phyloP scores from a whole-genome alignment of 129 eudicot species.

The Calendula officinalis region DNA sequence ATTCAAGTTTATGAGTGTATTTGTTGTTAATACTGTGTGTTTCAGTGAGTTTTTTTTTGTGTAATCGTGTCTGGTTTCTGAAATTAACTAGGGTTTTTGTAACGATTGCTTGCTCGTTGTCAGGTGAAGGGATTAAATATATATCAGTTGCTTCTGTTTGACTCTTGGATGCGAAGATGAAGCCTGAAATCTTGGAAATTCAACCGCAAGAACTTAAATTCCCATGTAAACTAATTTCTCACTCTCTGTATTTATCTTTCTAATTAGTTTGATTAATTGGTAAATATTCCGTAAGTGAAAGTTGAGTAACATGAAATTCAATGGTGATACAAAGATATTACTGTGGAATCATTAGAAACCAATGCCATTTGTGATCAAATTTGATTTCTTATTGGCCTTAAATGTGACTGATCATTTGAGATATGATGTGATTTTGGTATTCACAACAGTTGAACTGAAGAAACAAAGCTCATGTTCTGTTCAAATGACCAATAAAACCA shows the following conservation, averaged over 20 bases:
- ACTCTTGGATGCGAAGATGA: slow-evolving; percentile 41
- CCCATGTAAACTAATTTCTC: slow-evolving; percentile 36
- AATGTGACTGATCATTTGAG: slow-evolving; percentile 3
- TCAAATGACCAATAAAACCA: slow-evolving; percentile 51
- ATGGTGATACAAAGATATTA: neutral
- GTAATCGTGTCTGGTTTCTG: neutral
- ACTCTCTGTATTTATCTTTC: slow-evolving; percentile 1
- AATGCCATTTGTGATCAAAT: neutral
- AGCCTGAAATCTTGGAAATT: slow-evolving; percentile 48
- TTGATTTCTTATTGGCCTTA: slow-evolving; percentile 2
- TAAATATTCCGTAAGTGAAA: slow-evolving; percentile 1
- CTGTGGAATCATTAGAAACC: slow-evolving; percentile 1
- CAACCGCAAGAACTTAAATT: slow-evolving; percentile 60
- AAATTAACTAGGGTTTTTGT: slow-evolving; percentile 25
- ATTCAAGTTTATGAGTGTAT: neutral
- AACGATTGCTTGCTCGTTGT: slow-evolving; percentile 10
- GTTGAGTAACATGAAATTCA: slow-evolving; percentile 1
- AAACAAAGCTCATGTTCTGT: slow-evolving; percentile 63
- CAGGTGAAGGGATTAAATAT: slow-evolving; percentile 31
- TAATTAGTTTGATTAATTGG: slow-evolving; percentile 9
- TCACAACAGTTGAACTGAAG: slow-evolving; percentile 60
- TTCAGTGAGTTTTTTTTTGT: neutral
- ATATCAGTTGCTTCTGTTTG: neutral
- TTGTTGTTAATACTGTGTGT: neutral
- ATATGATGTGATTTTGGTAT: slow-evolving; percentile 8